Conservation (phyloP, 768 basidiomycete species). For the Boletus rufocinnamomeus region DNA sequence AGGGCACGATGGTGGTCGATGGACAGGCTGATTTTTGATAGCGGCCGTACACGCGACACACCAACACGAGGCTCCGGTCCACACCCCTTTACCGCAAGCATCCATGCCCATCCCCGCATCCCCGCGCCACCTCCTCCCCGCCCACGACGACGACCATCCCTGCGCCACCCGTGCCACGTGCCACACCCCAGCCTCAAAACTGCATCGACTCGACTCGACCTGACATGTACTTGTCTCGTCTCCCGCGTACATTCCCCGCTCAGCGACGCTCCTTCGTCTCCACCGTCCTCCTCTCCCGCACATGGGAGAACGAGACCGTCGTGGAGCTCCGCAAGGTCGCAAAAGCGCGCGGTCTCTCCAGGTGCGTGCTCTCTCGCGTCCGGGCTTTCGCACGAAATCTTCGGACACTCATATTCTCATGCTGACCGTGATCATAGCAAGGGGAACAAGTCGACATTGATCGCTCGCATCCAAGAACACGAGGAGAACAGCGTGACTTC, state of each 20-base stretch:
- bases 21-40: slow-evolving; percentile 28
- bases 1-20: slow-evolving; percentile 28
- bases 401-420: not conserved
- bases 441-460: slow-evolving; percentile 59
- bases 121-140: not conserved
- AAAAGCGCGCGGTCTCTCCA: slow-evolving; percentile 54
- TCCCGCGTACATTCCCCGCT: slow-evolving; percentile 5
- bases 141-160: slow-evolving; percentile 1
- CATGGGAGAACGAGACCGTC: slow-evolving; percentile 56
- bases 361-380: slow-evolving; percentile 39
- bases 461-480: slow-evolving; percentile 54
- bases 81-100: not conserved
- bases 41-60: slow-evolving; percentile 35
- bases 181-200: not conserved
- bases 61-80: slow-evolving; percentile 52
- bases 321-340: slow-evolving; percentile 54
- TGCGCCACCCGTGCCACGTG: slow-evolving; percentile 6
- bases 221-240: slow-evolving; percentile 23
- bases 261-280: slow-evolving; percentile 46
- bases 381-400: not conserved
- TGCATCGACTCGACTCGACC: not conserved
- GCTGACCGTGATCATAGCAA: slow-evolving; percentile 39
- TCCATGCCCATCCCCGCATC: not conserved
- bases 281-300: slow-evolving; percentile 55
- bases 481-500: slow-evolving; percentile 38